Base-by-base conservation (phyloP, 495 filamentous ascomycete species). In the Penicillium antarcticum region DNA sequence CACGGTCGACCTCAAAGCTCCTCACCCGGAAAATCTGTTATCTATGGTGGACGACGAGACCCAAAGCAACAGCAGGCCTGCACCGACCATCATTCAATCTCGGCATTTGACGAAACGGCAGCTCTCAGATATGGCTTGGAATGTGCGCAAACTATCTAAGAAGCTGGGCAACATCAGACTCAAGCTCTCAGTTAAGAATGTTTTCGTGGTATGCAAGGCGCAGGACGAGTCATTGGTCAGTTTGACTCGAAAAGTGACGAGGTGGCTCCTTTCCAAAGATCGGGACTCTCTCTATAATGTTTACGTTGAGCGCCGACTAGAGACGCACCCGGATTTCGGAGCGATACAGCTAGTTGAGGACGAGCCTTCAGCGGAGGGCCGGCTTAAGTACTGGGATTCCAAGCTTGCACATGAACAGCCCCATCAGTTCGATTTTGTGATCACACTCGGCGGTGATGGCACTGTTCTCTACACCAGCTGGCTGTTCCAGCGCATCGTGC, bases 401-500 rank as follows among this genome's bases (percentile, higher is more conserved):
- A 78, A 86, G 42, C 81, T 97, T 54, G 95, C 90, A 45, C 72
- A 75, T 39, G 79, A 81, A 19, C 75, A 84, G 42, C 94, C 95
- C 1, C 89, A 97, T 53, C 84, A 82, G 3, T 97, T 97, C 62
- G 94, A 98, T 68, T 91, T 98, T 60, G 86, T 94, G 13, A 76
- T 98, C 31, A 95, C 92, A 0, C 84, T 98, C 3, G 94, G 94
- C n/a, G 94, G 94, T 9, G 94, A 98, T 63, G 94, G 94, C 12
- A 98, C 94, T 0, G 92, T 98, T 26, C 74, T 98, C 26, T 97
- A 95, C 62, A 89, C 94, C 0, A 91, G 85, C 60, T 98, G 95
- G 92, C 75, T 98, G 26, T 98, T 98, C 66, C 94, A 98, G 76
- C 78, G 89, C n/a, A 85, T 97, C 46, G 92, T 97, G 0, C 94